A percentile compares a stretch with the other conserved stretches of the same genome.
These are phyloP conservation scores for Microdochium paspali DNA, from an alignment of 2,329 filamentous ascomycete species.

Conservation along the genomic window DNA sequence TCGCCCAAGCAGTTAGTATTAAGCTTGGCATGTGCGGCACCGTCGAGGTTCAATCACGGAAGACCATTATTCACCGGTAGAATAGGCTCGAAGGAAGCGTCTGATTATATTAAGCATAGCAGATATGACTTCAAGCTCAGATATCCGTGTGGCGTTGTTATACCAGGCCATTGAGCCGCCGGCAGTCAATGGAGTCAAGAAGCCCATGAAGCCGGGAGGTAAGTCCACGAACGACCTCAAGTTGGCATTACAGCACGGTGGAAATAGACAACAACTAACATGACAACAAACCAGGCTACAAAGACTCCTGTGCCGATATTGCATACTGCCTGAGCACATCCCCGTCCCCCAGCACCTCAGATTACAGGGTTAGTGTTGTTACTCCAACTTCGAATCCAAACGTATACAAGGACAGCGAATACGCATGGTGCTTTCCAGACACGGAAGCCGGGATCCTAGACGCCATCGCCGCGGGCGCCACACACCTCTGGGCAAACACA, in stretches of 20 bases:
- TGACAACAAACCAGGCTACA: conserved; percentile 26
- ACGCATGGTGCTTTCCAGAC: conserved; percentile 32
- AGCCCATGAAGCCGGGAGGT: conserved; percentile 39
- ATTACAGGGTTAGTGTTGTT: conserved; percentile 19
- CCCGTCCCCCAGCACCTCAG: background rate
- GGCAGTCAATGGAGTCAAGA: conserved; percentile 33
- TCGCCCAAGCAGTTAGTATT: no score
- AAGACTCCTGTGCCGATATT: conserved; percentile 38
- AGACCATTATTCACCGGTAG: no score
- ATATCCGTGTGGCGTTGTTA: conserved; percentile 29
- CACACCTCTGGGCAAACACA: conserved; percentile 40
- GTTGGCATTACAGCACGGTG: no score
- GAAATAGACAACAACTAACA: background rate
- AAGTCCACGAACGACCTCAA: conserved; percentile 1
- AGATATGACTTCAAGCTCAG: background rate
- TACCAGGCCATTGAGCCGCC: conserved; percentile 37
- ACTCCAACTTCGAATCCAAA: conserved; percentile 19
- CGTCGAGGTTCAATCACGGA: no score
- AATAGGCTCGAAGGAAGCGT: no score
- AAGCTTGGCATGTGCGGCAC: no score
- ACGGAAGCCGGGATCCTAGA: conserved; percentile 28
- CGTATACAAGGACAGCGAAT: conserved; percentile 12
- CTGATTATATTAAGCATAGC: no score
- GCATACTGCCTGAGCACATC: conserved; percentile 24
- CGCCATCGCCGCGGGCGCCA: conserved; percentile 29